phyloP scores from a whole-genome alignment of 257 asterid genomes.

The Solanum corneliomulleri region DNA sequence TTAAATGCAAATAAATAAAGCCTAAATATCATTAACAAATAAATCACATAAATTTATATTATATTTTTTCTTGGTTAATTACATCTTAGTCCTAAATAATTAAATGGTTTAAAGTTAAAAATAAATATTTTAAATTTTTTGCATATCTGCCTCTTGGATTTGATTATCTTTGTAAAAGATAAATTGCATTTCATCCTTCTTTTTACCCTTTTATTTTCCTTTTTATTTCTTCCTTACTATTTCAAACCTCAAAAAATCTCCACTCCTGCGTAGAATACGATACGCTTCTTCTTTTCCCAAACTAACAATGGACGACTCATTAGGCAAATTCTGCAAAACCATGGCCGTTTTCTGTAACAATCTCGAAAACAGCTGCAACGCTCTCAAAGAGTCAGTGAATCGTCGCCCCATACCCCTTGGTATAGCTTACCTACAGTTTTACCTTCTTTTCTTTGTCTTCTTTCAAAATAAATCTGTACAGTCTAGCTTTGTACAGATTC shows the following conservation, averaged over 20 bases:
- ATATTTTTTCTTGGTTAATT: too few relatives aligned
- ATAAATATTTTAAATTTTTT: too few relatives aligned
- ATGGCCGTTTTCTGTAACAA: slow-evolving; percentile 70
- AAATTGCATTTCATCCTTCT: background rate
- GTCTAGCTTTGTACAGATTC: slow-evolving; percentile 36
- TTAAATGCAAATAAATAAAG: too few relatives aligned
- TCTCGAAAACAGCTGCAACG: slow-evolving; percentile 56
- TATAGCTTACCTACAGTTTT: slow-evolving; percentile 2
- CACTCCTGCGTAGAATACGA: background rate
- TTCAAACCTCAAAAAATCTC: background rate
- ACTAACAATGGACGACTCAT: slow-evolving; percentile 44
- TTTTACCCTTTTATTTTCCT: background rate
- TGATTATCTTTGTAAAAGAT: too few relatives aligned
- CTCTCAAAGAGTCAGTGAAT: slow-evolving; percentile 66
- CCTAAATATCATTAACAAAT: too few relatives aligned
- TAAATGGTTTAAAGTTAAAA: too few relatives aligned
- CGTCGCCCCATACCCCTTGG: slow-evolving; percentile 94
- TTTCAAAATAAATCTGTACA: background rate
- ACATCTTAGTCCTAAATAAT: too few relatives aligned
- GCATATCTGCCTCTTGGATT: too few relatives aligned
- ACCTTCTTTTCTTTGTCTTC: background rate
- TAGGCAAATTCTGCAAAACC: slow-evolving; percentile 50
- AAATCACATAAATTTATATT: too few relatives aligned
- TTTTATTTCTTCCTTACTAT: background rate
- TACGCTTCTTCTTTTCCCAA: background rate